Conservation (phyloP, 495 filamentous ascomycete genomes). For the Hyphodiscus hymeniophilus region DNA sequence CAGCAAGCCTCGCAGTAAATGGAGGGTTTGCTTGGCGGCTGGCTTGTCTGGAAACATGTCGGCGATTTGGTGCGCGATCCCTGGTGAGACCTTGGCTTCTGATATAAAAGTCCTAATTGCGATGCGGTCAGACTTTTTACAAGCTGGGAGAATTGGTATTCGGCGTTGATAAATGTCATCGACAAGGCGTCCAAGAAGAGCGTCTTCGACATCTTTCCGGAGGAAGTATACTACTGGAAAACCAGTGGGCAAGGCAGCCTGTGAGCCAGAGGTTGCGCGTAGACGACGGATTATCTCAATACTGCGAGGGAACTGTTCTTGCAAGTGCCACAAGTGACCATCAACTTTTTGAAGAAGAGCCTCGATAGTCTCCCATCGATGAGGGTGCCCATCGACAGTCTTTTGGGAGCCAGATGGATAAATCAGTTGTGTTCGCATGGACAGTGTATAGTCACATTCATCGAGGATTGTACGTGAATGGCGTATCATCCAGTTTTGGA, state of each 20-base stretch:
- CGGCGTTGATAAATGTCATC: conserved; percentile 24
- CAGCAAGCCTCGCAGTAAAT: conserved; percentile 33
- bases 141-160: conserved; percentile 21
- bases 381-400: conserved; percentile 9
- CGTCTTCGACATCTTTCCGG: conserved; percentile 28
- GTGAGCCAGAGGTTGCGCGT: no score
- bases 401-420: conserved; percentile 13
- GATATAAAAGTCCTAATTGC: conserved; percentile 29
- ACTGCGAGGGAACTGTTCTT: conserved; percentile 24
- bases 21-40: conserved; percentile 25
- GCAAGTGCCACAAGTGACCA: conserved; percentile 25
- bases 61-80: conserved; percentile 17
- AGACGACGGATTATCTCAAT: conserved; percentile 34
- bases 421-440: conserved; percentile 9
- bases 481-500: conserved; percentile 4
- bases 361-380: conserved; percentile 23
- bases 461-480: conserved; percentile 8
- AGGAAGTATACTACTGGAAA: conserved; percentile 36
- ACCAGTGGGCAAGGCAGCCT: no score
- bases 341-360: conserved; percentile 33
- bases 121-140: conserved; percentile 12
- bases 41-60: conserved; percentile 26
- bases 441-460: conserved; percentile 10
- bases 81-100: conserved; percentile 4
- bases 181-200: conserved; percentile 25